phyloP scores from a whole-genome alignment of 331 rosid species.

The Acacia concinna region DNA sequence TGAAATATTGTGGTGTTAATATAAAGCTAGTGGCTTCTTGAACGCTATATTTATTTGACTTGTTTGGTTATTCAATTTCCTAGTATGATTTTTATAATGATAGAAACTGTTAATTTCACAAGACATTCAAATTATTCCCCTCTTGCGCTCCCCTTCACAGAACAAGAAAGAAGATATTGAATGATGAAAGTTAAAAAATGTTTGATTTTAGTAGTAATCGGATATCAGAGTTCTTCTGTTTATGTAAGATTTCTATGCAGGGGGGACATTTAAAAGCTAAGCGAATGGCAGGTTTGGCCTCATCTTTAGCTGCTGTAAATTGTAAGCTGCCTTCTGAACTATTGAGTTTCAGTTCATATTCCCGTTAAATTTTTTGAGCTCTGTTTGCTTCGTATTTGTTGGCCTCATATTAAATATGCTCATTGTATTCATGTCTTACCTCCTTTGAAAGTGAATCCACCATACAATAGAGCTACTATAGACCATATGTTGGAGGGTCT shows the following conservation, averaged over 20 bases:
- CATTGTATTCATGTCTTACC: constrained; percentile 31
- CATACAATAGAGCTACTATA: constrained; percentile 59
- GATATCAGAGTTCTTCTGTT: constrained; percentile 19
- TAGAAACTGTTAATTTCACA: constrained; percentile 14
- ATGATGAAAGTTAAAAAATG: not conserved
- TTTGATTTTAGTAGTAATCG: not conserved
- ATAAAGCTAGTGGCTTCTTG: constrained; percentile 29
- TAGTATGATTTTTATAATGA: constrained; percentile 26
- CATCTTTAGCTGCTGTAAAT: constrained; percentile 56
- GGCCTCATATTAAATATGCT: constrained; percentile 22
- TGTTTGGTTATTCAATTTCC: constrained; percentile 25
- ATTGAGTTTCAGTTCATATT: constrained; percentile 11
- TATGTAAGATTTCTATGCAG: constrained; percentile 43
- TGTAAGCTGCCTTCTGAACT: constrained; percentile 51
- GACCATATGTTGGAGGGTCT: constrained; percentile 70
- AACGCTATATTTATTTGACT: not conserved
- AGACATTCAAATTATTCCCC: constrained; percentile 18
- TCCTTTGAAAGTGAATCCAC: constrained; percentile 50
- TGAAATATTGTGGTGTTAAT: constrained; percentile 4
- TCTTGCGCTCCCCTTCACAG: not conserved
- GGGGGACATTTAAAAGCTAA: constrained; percentile 70
- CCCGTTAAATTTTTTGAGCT: constrained; percentile 23
- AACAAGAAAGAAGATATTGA: not conserved
- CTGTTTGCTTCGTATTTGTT: not conserved
- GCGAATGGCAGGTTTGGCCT: constrained; percentile 54